Evolutionary conservation across 352 stramenopile species (phyloP).

Genomic region (Phytopythium helicoides): DNA sequence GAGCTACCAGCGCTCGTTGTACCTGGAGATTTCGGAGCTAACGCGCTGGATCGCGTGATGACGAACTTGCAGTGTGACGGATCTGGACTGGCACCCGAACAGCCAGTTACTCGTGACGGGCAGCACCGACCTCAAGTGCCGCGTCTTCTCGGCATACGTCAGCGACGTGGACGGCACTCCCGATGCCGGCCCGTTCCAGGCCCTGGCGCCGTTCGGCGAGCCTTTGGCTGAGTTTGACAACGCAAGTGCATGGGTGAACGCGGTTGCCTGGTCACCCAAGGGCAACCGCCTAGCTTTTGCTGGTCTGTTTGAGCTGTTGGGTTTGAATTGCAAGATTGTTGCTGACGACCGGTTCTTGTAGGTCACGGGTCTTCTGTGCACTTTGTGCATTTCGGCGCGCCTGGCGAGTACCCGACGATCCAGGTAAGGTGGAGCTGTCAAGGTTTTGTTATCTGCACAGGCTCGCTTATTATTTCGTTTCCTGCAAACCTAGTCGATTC

Average conservation of each 20-base stretch:
- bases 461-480: background rate
- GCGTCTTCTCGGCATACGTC: slow-evolving; percentile 90
- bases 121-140: slow-evolving; percentile 92
- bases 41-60: background rate
- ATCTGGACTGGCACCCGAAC: slow-evolving; percentile 93
- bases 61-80: slow-evolving; percentile 51
- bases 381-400: slow-evolving; percentile 82
- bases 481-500: slow-evolving; percentile 63
- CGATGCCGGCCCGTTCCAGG: slow-evolving; percentile 70
- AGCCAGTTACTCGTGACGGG: slow-evolving; percentile 90
- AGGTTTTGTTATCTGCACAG: background rate
- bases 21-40: background rate
- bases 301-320: slow-evolving; percentile 11
- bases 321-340: background rate
- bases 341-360: background rate
- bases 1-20: background rate
- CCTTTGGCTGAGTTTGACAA: slow-evolving; percentile 85
- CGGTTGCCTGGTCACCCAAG: slow-evolving; percentile 90
- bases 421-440: slow-evolving; percentile 34
- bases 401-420: slow-evolving; percentile 69
- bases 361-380: slow-evolving; percentile 90
- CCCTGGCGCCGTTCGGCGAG: slow-evolving; percentile 78
- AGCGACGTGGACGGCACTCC: slow-evolving; percentile 74
- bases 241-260: slow-evolving; percentile 90
- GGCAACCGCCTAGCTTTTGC: slow-evolving; percentile 89